Conservation (phyloP, 1,139 yeast species). For the Pichia sp. region DNA sequence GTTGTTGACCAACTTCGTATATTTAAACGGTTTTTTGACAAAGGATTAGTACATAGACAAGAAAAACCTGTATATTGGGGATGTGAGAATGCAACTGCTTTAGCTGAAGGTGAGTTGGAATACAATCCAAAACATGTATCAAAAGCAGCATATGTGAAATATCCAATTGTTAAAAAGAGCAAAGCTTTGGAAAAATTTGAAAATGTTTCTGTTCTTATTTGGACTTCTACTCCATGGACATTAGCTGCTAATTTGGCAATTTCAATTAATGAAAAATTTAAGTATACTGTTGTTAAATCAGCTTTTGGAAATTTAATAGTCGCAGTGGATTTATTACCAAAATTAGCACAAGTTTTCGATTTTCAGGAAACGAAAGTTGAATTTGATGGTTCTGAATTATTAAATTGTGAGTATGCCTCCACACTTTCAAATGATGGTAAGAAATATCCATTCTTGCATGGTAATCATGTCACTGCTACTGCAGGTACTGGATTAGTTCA, state of each 20-base stretch:
- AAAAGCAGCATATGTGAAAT: slow-evolving; percentile 64
- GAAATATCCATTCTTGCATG: slow-evolving; percentile 60
- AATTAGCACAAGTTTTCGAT: slow-evolving; percentile 3
- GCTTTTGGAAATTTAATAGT: slow-evolving; percentile 44
- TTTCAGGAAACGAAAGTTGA: slow-evolving; percentile 21
- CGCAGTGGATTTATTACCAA: slow-evolving; percentile 38
- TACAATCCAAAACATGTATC: slow-evolving; percentile 71
- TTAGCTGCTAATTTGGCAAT: slow-evolving; percentile 82
- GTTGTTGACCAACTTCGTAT: slow-evolving; percentile 70
- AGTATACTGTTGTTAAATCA: slow-evolving; percentile 48
- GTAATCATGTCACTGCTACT: slow-evolving; percentile 70
- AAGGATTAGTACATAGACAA: slow-evolving; percentile 71
- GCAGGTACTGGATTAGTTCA: slow-evolving; percentile 97
- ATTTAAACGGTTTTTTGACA: slow-evolving; percentile 59
- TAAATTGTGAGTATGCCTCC: slow-evolving; percentile 46
- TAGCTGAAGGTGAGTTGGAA: slow-evolving; percentile 94
- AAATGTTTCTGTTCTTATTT: slow-evolving; percentile 43
- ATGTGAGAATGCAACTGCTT: slow-evolving; percentile 84
- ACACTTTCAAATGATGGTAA: slow-evolving; percentile 36
- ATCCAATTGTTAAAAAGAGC: slow-evolving; percentile 37
- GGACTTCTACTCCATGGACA: slow-evolving; percentile 99
- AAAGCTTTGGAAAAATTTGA: slow-evolving; percentile 3
- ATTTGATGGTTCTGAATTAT: slow-evolving; percentile 42
- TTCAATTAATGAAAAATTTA: slow-evolving; percentile 55
- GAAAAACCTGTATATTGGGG: slow-evolving; percentile 98